These are phyloP conservation scores for Solanum lignicaule DNA, from an alignment of 257 asterid genomes.

Conservation along the genomic window DNA sequence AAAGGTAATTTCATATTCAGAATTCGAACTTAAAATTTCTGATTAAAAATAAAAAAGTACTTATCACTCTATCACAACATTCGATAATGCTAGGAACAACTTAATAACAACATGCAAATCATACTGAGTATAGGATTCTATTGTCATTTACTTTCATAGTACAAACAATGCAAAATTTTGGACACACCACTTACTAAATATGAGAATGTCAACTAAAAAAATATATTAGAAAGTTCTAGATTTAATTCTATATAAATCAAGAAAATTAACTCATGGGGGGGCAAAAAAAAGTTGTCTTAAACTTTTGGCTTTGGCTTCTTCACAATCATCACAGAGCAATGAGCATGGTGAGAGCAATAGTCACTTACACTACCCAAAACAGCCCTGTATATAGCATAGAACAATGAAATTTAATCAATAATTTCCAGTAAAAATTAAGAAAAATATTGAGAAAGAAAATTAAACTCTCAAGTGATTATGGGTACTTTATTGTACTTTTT, in stretches of 20 bases:
- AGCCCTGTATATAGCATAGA: constrained; percentile 12
- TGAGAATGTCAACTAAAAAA: background rate
- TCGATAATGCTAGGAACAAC: background rate
- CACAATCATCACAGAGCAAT: constrained; percentile 43
- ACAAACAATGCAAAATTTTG: background rate
- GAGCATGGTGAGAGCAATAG: constrained; percentile 46
- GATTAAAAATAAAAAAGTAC: background rate
- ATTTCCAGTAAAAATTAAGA: background rate
- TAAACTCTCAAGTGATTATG: background rate
- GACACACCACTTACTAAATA: background rate
- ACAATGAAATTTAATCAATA: background rate
- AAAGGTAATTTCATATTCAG: background rate
- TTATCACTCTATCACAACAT: background rate
- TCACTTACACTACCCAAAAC: constrained; percentile 51
- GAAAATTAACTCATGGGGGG: background rate
- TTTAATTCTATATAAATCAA: background rate
- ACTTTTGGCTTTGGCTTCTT: constrained; percentile 27
- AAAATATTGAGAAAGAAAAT: background rate
- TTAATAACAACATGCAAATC: background rate
- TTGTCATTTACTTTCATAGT: background rate
- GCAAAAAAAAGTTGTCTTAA: background rate
- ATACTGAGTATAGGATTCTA: background rate
- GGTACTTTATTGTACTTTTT: background rate
- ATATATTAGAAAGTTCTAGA: background rate
- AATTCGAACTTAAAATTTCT: background rate